Base-by-base conservation (phyloP, 495 filamentous ascomycete species). In the Xylaria scruposa region DNA sequence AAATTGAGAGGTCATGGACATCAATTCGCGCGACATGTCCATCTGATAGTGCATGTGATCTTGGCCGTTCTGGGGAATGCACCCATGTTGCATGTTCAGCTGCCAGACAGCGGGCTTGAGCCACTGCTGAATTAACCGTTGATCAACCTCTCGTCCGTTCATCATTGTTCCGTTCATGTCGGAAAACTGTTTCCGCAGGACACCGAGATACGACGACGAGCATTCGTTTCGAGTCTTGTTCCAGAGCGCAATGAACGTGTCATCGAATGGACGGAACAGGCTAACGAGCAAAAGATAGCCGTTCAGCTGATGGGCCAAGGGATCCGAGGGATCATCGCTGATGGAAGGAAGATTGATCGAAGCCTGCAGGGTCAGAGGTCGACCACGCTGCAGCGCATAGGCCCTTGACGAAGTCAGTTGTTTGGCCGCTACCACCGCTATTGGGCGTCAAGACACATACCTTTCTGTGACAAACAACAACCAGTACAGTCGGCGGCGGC, bases 51-150 rank as follows among this genome's bases (percentile, higher is more conserved):
- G 85, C 73, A 94, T 91, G 3, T 86, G 89, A 79, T 94, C 87
- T 38, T 82, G 78, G 51, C 75, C 71, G 65, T 77, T 78, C 53
- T 83, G 81, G 68, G 79, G 82, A 60, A 85, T 82, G 70, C 80
- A 81, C 49, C 85, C 83, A 67, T 82, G 86, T 66, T 83, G 85
- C 78, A 79, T 80, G 65, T 77, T 82, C 58, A 95, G 78, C 70
- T 94, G 90, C 93, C 93, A 96, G 2, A 92, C 86, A 76, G 91
- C 90, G 33, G 91, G 92, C 73, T 92, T 90, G n/a, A 95, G 86
- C 93, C 93, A 97, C 76, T 93, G 89, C 79, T 95, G 92, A 44
- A 91, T 93, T 9, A 89, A 84, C 10, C 89, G 85, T 10, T 94
- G 82, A 75, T 97, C 93, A 21, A 89, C 85, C 68, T 95, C 90